A percentile compares a stretch with the other conserved stretches of the same genome.
phyloP scores from a whole-genome alignment of 192 early-diverging fungal genomes.

The Coemansia sp. region DNA sequence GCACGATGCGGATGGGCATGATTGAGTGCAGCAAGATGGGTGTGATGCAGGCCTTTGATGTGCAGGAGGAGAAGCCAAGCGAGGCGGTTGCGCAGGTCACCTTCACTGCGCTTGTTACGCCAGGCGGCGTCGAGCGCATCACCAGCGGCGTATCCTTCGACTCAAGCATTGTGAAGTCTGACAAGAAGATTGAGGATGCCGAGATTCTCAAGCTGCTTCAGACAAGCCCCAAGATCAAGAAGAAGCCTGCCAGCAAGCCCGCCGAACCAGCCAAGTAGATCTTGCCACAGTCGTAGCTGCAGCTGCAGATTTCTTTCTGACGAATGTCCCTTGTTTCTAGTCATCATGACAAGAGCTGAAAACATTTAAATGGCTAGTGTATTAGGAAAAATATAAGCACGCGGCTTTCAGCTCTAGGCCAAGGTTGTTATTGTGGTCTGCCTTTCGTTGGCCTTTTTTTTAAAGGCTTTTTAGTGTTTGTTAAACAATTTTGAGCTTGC shows the following conservation, averaged over 20 bases:
- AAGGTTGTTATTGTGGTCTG: no score
- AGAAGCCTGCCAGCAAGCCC: constrained; percentile 46
- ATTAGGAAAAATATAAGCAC: no score
- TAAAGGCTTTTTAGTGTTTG: background rate
- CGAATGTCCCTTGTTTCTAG: background rate
- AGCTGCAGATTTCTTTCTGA: background rate
- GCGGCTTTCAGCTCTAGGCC: no score
- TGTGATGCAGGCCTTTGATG: constrained; percentile 79
- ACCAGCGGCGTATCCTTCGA: constrained; percentile 74
- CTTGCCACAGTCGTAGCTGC: background rate
- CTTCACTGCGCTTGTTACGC: constrained; percentile 88
- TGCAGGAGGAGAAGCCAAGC: constrained; percentile 78
- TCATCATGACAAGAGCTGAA: no score
- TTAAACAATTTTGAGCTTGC: background rate
- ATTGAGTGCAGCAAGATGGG: constrained; percentile 84
- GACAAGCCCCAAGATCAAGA: constrained; percentile 54
- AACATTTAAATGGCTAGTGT: no score
- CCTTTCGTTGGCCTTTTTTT: background rate
- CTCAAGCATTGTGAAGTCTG: constrained; percentile 74
- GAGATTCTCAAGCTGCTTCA: constrained; percentile 75
- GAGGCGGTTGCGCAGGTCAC: constrained; percentile 89
- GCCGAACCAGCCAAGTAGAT: constrained; percentile 1
- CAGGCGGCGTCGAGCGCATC: constrained; percentile 84
- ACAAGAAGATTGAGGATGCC: constrained; percentile 83
- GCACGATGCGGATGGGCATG: constrained; percentile 90